phyloP scores from a whole-genome alignment of 2,329 filamentous ascomycete species.

The Macrophomina pseudophaseolina region DNA sequence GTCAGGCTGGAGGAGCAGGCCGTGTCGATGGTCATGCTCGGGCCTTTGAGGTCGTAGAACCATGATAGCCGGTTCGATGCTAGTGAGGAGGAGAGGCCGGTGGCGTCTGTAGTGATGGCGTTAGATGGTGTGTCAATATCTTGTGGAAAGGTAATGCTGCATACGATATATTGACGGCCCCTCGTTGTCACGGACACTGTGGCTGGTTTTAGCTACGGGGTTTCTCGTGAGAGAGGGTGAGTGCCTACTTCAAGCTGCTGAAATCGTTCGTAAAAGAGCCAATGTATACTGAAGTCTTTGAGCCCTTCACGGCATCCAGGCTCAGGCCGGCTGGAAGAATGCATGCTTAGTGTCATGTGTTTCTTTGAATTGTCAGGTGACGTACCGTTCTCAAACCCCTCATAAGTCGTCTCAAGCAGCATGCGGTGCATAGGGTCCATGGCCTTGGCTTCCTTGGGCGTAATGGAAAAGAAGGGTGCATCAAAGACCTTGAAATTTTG shows the following conservation, averaged over 20 bases:
- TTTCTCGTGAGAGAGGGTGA: not conserved
- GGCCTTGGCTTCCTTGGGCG: slow-evolving; percentile 27
- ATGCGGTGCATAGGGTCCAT: slow-evolving; percentile 35
- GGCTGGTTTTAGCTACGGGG: not conserved
- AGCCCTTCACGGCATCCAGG: slow-evolving; percentile 26
- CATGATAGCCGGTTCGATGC: slow-evolving; percentile 38
- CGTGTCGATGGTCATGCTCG: slow-evolving; percentile 40
- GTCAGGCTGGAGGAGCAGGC: slow-evolving; percentile 38
- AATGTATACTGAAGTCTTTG: slow-evolving; percentile 35
- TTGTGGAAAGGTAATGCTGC: not conserved
- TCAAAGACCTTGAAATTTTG: slow-evolving; percentile 32
- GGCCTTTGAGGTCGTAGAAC: slow-evolving; percentile 39
- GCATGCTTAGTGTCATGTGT: not conserved
- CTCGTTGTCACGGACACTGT: slow-evolving; percentile 6
- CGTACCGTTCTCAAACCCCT: slow-evolving; percentile 31
- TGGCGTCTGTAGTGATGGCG: not conserved
- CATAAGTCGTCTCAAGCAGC: slow-evolving; percentile 32
- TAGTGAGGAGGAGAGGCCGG: slow-evolving; percentile 30
- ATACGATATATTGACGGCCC: slow-evolving; percentile 12
- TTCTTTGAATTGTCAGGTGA: not conserved
- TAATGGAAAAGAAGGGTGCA: slow-evolving; percentile 28
- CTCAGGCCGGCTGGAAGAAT: slow-evolving; percentile 10
- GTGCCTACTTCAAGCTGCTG: slow-evolving; percentile 19
- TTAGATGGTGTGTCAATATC: not conserved
- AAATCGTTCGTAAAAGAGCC: slow-evolving; percentile 34